phyloP scores from a whole-genome alignment of 1,139 yeast species.

The Candida anutae region DNA sequence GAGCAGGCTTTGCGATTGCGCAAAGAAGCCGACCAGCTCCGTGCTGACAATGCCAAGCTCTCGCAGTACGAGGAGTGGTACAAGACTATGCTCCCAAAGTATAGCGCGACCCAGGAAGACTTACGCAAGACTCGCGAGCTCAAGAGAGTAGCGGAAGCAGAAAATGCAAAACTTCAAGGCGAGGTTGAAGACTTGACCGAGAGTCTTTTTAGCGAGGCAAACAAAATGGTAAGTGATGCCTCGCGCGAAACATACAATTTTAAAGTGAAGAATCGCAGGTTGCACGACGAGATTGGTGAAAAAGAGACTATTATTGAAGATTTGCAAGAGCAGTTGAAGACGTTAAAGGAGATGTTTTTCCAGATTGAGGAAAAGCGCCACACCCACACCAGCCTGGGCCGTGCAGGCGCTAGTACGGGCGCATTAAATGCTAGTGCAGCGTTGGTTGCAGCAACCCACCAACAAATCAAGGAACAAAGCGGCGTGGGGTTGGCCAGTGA shows the following conservation, averaged over 20 bases:
- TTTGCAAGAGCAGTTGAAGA: conserved; percentile 61
- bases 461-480: neutral
- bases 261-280: conserved; percentile 46
- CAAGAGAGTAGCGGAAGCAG: conserved; percentile 45
- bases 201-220: conserved; percentile 72
- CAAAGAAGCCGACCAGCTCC: conserved; percentile 22
- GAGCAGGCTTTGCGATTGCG: conserved; percentile 29
- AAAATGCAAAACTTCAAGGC: conserved; percentile 48
- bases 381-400: neutral
- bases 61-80: conserved; percentile 26
- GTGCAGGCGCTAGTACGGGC: neutral
- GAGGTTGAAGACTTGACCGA: conserved; percentile 78
- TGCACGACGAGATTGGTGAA: conserved; percentile 63
- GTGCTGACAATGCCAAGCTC: conserved; percentile 11
- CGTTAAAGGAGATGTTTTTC: conserved; percentile 45
- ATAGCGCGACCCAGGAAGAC: conserved; percentile 24
- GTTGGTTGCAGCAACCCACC: neutral
- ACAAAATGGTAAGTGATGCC: conserved; percentile 70
- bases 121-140: conserved; percentile 24
- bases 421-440: neutral
- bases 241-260: conserved; percentile 49
- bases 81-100: conserved; percentile 18
- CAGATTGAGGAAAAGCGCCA: conserved; percentile 24
- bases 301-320: conserved; percentile 61
- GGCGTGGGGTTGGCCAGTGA: neutral